phyloP scores from a whole-genome alignment of 83 land plant genomes.

The Picea abies region DNA sequence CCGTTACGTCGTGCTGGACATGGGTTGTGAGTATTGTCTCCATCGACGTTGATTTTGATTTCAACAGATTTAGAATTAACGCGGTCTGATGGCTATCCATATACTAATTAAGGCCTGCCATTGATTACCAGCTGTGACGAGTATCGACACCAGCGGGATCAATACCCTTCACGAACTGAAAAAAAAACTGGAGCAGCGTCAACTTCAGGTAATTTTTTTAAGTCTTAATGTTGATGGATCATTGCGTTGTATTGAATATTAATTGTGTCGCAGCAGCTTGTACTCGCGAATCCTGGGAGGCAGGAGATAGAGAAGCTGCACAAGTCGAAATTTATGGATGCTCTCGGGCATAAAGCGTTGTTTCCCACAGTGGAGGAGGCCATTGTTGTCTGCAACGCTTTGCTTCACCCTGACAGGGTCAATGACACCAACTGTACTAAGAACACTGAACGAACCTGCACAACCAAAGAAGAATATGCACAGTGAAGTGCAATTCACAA shows the following conservation, averaged over 20 bases:
- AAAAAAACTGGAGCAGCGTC: constrained; percentile 19
- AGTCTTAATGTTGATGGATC: too few species aligned
- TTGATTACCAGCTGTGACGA: constrained; percentile 47
- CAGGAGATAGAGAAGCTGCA: constrained; percentile 62
- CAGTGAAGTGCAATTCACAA: too few species aligned
- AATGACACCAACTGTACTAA: too few species aligned
- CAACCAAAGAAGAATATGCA: too few species aligned
- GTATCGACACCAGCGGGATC: constrained; percentile 74
- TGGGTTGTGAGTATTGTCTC: constrained; percentile 40
- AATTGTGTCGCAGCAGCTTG: constrained; percentile 30
- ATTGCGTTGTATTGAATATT: too few species aligned
- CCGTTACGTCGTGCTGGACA: constrained; percentile 27
- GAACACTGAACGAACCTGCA: too few species aligned
- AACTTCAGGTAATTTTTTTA: too few species aligned
- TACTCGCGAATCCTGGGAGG: constrained; percentile 62
- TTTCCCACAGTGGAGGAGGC: constrained; percentile 68
- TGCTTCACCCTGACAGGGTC: constrained; percentile 30
- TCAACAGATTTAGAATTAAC: not conserved
- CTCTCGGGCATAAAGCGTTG: constrained; percentile 54
- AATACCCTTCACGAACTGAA: constrained; percentile 55
- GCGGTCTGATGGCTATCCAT: not conserved
- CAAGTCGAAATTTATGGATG: constrained; percentile 45
- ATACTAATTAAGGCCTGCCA: not conserved
- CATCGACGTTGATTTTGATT: not conserved
- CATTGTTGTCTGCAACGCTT: constrained; percentile 47